A percentile compares a stretch with the other conserved stretches of the same genome.
Conservation (phyloP, 257 asterid genomes). For the Catharanthus roseus region DNA sequence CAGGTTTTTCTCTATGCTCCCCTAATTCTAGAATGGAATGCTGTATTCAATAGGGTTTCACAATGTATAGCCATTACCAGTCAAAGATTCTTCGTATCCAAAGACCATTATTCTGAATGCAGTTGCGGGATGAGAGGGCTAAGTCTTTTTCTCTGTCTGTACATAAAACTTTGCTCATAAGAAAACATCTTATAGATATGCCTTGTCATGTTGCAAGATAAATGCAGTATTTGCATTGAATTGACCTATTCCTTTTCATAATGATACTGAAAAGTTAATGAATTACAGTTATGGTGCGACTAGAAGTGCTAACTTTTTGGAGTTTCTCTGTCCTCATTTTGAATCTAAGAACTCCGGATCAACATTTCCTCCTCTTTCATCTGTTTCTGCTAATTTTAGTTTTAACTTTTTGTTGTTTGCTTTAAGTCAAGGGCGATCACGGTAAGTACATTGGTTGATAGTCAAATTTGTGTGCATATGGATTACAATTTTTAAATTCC, state of each 20-base stretch:
- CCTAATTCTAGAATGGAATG: neutral
- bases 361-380: neutral
- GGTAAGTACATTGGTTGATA: neutral
- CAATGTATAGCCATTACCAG: neutral
- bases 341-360: neutral
- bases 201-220: neutral
- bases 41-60: neutral
- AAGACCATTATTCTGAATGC: neutral
- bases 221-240: neutral
- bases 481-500: neutral
- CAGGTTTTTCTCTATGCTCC: conserved; percentile 50
- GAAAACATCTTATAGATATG: neutral
- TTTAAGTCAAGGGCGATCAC: neutral
- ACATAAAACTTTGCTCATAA: neutral
- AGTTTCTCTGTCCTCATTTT: neutral
- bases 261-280: neutral
- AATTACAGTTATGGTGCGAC: neutral
- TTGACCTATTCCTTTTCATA: neutral
- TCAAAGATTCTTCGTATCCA: neutral
- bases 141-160: neutral
- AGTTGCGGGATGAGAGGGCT: neutral
- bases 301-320: neutral
- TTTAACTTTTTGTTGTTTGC: neutral
- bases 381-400: too few species aligned
- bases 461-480: too few species aligned